Base-by-base conservation (phyloP, 495 filamentous ascomycete species). In the Hypomontagnella monticulosa region DNA sequence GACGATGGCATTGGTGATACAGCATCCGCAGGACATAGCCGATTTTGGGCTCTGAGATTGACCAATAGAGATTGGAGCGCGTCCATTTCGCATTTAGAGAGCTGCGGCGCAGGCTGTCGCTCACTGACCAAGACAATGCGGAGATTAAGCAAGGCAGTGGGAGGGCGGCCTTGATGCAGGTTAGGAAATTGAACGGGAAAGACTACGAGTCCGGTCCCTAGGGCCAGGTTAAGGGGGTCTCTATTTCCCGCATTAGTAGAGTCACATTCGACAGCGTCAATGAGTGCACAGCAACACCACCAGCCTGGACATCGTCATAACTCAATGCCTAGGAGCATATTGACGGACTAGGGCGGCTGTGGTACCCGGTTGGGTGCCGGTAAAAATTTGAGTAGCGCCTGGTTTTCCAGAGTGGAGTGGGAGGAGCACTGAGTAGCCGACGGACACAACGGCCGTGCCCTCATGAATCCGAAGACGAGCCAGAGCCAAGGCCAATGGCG, bases 1-100 rank as follows among this genome's bases (percentile, higher is more conserved):
- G 60, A 44, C 56, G 55, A 63, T 52, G 66, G 50, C 30, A 57
- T 52, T 69, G 54, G 60, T 52, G 59, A 69, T 63, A 68, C 59
- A 49, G 57, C 40, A 33, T 33, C 37, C 41, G 44, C 30, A 50
- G 32, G 44, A 23, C 47, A 46, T 27, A 54, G 54, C 37, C 53
- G 34, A 19, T 44, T 58, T 37, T 55, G 47, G 54, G 27, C 40
- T 43, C 30, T 51, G 36, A 46, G 30, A 59, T 55, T 68, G 47
- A 48, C 47, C 48, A 68, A 63, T 63, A 8, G 34, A 59, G n/a
- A 34, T n/a, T 33, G 14, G 48, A 27, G 20, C 16, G 16, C 27
- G 16, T 36, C 43, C 48, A 48, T 30, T 38, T 48, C 30, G 18
- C 19, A 43, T 18, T n/a, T 16, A 46, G 33, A 46, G 33, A 20